Evolutionary conservation across 257 asterid species (phyloP).

Genomic region (Plectranthus barbatus): DNA sequence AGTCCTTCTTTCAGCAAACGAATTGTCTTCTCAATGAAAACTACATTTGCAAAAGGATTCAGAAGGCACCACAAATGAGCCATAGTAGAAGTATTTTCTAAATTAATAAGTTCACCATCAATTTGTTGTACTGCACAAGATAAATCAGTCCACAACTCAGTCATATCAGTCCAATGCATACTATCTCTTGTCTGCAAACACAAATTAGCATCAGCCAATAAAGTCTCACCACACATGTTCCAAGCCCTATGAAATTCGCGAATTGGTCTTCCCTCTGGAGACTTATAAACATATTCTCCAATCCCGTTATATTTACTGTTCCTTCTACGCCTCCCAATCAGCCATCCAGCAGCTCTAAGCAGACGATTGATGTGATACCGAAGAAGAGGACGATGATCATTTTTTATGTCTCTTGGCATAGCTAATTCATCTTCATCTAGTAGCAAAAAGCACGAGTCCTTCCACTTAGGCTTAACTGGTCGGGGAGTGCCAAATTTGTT

Average conservation of each 20-base stretch:
- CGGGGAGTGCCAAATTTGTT: constrained; percentile 29
- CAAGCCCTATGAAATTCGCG: constrained; percentile 96
- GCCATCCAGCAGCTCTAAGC: constrained; percentile 87
- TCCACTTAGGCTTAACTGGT: constrained; percentile 76
- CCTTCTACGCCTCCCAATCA: constrained; percentile 91
- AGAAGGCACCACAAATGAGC: constrained; percentile 84
- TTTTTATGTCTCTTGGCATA: constrained; percentile 58
- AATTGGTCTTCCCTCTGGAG: constrained; percentile 89
- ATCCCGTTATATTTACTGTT: constrained; percentile 63
- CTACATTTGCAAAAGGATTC: constrained; percentile 85
- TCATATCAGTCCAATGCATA: constrained; percentile 63
- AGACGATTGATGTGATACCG: constrained; percentile 86
- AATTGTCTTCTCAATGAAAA: constrained; percentile 77
- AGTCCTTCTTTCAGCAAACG: constrained; percentile 78
- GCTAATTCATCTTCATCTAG: constrained; percentile 65
- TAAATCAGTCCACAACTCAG: constrained; percentile 68
- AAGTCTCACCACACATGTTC: constrained; percentile 70
- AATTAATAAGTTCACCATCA: constrained; percentile 41
- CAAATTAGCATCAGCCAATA: constrained; percentile 41
- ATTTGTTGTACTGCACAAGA: constrained; percentile 46
- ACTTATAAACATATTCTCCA: constrained; percentile 86
- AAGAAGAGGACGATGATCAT: constrained; percentile 93
- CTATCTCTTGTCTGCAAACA: constrained; percentile 34
- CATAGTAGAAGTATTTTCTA: constrained; percentile 52
- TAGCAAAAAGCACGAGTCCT: constrained; percentile 74